phyloP scores from a whole-genome alignment of 164 flowering plant species.

The Platanus orientalis region DNA sequence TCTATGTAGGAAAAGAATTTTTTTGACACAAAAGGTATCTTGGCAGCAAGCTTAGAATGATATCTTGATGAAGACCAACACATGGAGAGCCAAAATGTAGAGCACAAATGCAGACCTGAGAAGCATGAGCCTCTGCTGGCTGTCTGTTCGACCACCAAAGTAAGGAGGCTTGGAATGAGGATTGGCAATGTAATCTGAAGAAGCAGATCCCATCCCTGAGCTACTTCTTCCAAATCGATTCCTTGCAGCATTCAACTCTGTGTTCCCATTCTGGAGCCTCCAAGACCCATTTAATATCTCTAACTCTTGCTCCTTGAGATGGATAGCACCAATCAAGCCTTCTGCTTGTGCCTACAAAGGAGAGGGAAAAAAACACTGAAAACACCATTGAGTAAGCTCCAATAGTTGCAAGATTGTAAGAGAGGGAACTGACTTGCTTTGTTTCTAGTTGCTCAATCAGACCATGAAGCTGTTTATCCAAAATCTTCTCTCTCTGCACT shows the following conservation, averaged over 20 bases:
- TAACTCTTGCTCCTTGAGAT: slow-evolving; percentile 69
- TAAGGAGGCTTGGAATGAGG: slow-evolving; percentile 35
- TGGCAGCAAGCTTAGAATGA: slow-evolving; percentile 43
- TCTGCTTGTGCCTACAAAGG: slow-evolving; percentile 83
- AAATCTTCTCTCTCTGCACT: slow-evolving; percentile 86
- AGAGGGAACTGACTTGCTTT: slow-evolving; percentile 61
- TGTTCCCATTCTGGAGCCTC: slow-evolving; percentile 42
- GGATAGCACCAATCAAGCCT: slow-evolving; percentile 60
- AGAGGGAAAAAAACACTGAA: neutral
- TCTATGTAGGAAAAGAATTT: neutral
- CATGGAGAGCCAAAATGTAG: slow-evolving; percentile 69
- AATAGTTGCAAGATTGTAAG: neutral
- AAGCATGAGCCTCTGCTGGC: slow-evolving; percentile 58
- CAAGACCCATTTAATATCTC: slow-evolving; percentile 58
- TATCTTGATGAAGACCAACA: slow-evolving; percentile 81
- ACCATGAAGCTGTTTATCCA: slow-evolving; percentile 92
- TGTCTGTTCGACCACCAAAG: slow-evolving; percentile 39
- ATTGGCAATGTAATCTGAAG: slow-evolving; percentile 40
- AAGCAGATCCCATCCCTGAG: slow-evolving; percentile 31
- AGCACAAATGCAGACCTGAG: slow-evolving; percentile 78
- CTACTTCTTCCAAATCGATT: slow-evolving; percentile 54
- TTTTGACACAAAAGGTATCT: neutral
- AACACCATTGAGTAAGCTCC: neutral
- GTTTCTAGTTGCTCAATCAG: slow-evolving; percentile 78
- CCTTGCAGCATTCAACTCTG: slow-evolving; percentile 45